Percentiles rank a stretch among this genome's conserved stretches.
These are phyloP conservation scores for Sporisorium graminicola DNA, from an alignment of 1,284 basidiomycete genomes.

Conservation along the genomic window DNA sequence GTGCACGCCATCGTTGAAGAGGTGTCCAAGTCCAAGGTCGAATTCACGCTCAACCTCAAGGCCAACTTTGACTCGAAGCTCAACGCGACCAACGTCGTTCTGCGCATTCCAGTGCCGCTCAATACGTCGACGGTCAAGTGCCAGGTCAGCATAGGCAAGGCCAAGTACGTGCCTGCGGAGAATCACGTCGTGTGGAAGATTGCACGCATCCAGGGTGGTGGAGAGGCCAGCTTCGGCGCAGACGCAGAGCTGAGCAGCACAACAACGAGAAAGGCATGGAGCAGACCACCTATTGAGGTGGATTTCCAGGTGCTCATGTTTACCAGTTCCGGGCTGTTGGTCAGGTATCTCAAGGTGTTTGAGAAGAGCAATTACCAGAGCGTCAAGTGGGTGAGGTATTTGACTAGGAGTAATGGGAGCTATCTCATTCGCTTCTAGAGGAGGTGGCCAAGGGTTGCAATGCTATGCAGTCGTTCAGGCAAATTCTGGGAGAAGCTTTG, in stretches of 20 bases:
- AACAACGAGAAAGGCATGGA: conserved; percentile 87
- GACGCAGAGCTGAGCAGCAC: conserved; percentile 87
- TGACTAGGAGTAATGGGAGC: conserved; percentile 57
- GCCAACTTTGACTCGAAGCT: conserved; percentile 92
- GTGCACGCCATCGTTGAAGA: conserved; percentile 93
- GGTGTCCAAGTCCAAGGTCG: conserved; percentile 88
- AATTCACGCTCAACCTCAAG: conserved; percentile 89
- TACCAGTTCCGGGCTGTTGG: conserved; percentile 92
- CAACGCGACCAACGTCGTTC: conserved; percentile 89
- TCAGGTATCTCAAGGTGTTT: conserved; percentile 97
- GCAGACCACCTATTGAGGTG: conserved; percentile 94
- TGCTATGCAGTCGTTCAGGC: background rate
- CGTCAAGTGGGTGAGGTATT: conserved; percentile 70
- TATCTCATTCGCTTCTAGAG: conserved; percentile 62
- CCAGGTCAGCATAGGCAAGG: conserved; percentile 91
- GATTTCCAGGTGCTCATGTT: conserved; percentile 99
- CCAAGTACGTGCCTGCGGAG: conserved; percentile 94
- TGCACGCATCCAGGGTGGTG: conserved; percentile 88
- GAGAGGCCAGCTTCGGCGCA: conserved; percentile 87
- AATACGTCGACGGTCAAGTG: conserved; percentile 93
- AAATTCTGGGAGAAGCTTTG: background rate
- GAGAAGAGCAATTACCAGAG: conserved; percentile 90
- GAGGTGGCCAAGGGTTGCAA: background rate
- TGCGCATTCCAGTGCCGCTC: conserved; percentile 93
- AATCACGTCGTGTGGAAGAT: conserved; percentile 99